Percentiles rank a stretch among this genome's conserved stretches.
phyloP scores from a whole-genome alignment of 23 red algal species.

The Chondrus crispus region DNA sequence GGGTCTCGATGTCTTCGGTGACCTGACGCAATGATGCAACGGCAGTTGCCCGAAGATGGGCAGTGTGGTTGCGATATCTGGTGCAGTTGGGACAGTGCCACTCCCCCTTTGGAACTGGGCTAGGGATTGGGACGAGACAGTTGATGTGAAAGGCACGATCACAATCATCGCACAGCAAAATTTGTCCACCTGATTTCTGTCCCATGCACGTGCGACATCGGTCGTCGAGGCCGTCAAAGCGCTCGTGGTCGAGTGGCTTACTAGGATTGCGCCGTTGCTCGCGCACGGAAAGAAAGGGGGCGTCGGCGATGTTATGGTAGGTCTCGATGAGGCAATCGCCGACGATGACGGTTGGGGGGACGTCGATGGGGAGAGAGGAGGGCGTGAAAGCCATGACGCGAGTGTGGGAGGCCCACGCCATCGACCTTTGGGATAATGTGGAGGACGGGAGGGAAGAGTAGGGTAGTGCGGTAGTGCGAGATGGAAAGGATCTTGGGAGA shows the following conservation, averaged over 20 bases:
- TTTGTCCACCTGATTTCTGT: background rate
- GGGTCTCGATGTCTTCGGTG: background rate
- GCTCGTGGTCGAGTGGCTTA: slow-evolving; percentile 13
- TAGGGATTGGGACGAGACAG: background rate
- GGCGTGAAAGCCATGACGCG: background rate
- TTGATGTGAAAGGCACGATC: slow-evolving; percentile 4
- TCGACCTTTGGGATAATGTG: background rate
- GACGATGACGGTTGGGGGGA: background rate
- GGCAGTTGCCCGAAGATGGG: slow-evolving; percentile 30
- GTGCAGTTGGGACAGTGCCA: background rate
- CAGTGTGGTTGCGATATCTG: background rate
- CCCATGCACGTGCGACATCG: slow-evolving; percentile 18
- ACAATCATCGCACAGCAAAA: slow-evolving; percentile 21
- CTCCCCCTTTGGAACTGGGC: slow-evolving; percentile 8
- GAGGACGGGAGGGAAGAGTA: too few relatives aligned
- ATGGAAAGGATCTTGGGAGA: too few relatives aligned
- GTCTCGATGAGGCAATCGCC: slow-evolving; percentile 47
- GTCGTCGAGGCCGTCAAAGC: slow-evolving; percentile 3
- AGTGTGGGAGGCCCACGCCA: background rate
- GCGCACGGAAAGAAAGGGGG: slow-evolving; percentile 6
- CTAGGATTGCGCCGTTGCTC: background rate
- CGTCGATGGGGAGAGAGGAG: background rate
- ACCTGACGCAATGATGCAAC: slow-evolving; percentile 11
- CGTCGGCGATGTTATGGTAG: slow-evolving; percentile 20
- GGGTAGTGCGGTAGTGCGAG: too few relatives aligned